Evolutionary conservation across 495 filamentous ascomycete species (phyloP).

Genomic region (Cudoniella acicularis): DNA sequence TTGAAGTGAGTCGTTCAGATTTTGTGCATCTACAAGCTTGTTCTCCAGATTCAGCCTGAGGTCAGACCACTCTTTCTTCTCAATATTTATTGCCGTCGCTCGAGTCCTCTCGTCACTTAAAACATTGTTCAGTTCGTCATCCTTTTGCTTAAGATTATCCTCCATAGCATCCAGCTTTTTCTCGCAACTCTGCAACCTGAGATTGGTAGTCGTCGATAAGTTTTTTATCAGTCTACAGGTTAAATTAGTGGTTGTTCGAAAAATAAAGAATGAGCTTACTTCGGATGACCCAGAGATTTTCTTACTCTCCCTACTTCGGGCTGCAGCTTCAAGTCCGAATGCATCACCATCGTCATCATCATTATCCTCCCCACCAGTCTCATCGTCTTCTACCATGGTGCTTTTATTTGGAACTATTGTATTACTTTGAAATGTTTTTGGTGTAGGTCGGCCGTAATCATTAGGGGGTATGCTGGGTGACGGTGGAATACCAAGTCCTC

Average conservation of each 20-base stretch:
- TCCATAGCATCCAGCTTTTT: conserved; percentile 73
- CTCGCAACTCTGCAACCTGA: conserved; percentile 70
- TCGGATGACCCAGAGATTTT: conserved; percentile 55
- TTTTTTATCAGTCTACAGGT: conserved; percentile 59
- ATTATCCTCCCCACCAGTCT: conserved; percentile 55
- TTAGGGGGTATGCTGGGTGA: conserved; percentile 32
- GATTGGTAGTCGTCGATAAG: conserved; percentile 71
- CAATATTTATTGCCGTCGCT: conserved; percentile 43
- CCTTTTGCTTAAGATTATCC: conserved; percentile 44
- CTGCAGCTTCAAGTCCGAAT: conserved; percentile 55
- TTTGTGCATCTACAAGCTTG: conserved; percentile 74
- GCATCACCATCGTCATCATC: conserved; percentile 61
- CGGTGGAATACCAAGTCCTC: conserved; percentile 17
- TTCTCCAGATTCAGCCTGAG: conserved; percentile 69
- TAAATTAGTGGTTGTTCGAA: conserved; percentile 7
- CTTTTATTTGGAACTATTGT: conserved; percentile 97
- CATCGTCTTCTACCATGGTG: conserved; percentile 96
- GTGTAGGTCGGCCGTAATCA: conserved; percentile 60
- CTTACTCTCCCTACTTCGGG: conserved; percentile 49
- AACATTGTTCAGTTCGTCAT: conserved; percentile 41
- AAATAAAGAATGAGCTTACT: conserved; percentile 27
- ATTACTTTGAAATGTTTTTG: conserved; percentile 92
- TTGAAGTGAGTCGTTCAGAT: conserved; percentile 70
- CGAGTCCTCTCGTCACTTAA: conserved; percentile 41
- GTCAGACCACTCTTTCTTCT: conserved; percentile 69